Evolutionary conservation across 345 rosid species (phyloP), one percentile per base, ranked within the genome.

Genomic region (Brassica juncea): DNA sequence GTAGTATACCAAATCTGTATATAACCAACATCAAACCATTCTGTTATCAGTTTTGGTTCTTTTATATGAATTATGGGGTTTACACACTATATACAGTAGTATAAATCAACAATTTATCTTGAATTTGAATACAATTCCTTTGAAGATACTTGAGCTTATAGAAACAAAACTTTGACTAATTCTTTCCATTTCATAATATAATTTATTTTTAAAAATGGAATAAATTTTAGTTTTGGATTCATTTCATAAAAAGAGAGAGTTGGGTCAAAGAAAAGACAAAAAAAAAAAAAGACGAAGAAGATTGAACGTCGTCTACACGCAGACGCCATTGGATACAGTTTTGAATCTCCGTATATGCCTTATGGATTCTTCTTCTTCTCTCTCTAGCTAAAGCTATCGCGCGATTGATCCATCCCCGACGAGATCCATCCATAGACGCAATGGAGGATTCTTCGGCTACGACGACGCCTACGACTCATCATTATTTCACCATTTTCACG

Each of bases 401-500:
- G 31, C 32, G 10, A 70, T 35, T 42, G 10, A 70, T 35, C 42
- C 49, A 70, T 37, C 57, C 62, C 7, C 21, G 1, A 60, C 68
- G 6, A 77, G 61, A 77, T 49, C 77, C 70, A 66, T 71, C 60
- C 25, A 23, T 23, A 31, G 5, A 8, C 59, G 9, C 70, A 16
- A 57, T 87, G 88, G 86, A 72, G 52, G 87, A 81, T 6, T 42
- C 89, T 11, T 73, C 70, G 52, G 42, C 76, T 1, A 68, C 83
- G 11, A 4, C 79, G 2, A 57, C 89, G 21, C 42, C 77, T 10
- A 54, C 85, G n/a, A 74, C 85, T 32, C 81, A 84, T 30, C 81
- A 84, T 23, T 79, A 84, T 9, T 72, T 83, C 5, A 84, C 92
- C 6, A 30, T 88, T 4, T 68, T 86, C 44, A 75, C 87, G 9